Conservation (phyloP, 257 asterid species). For the Penstemon eatonii region DNA sequence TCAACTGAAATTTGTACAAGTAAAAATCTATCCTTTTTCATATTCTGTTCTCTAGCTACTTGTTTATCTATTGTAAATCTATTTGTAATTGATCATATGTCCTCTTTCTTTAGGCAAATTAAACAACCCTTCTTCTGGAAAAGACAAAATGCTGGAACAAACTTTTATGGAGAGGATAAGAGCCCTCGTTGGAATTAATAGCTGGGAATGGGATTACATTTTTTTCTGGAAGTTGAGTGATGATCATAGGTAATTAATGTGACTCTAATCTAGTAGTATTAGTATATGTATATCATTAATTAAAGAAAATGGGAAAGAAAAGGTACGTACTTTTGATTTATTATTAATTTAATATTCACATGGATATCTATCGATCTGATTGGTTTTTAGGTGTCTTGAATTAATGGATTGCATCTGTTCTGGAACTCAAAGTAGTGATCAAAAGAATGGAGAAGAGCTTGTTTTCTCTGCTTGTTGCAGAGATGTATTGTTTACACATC, state of each 20-base stretch:
- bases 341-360: not conserved
- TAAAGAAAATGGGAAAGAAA: too few relatives aligned
- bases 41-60: not conserved
- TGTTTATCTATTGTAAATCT: not conserved
- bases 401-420: conserved; percentile 56
- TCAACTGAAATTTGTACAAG: conserved; percentile 35
- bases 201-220: conserved; percentile 63
- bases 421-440: conserved; percentile 37
- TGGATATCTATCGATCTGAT: too few relatives aligned
- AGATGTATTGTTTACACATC: conserved; percentile 46
- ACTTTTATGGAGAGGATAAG: conserved; percentile 40
- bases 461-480: conserved; percentile 48
- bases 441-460: conserved; percentile 33
- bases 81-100: too few relatives aligned
- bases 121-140: too few relatives aligned
- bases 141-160: conserved; percentile 40
- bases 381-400: conserved; percentile 43
- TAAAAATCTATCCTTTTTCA: conserved; percentile 20
- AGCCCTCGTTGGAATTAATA: conserved; percentile 42
- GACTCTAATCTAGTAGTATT: not conserved
- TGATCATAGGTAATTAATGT: conserved; percentile 45
- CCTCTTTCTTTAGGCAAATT: too few relatives aligned
- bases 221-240: conserved; percentile 50
- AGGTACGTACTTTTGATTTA: not conserved
- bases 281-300: too few relatives aligned